Percentiles rank a stretch among this genome's conserved stretches.
phyloP scores from a whole-genome alignment of 345 rosid species.

The Linum lewisii region DNA sequence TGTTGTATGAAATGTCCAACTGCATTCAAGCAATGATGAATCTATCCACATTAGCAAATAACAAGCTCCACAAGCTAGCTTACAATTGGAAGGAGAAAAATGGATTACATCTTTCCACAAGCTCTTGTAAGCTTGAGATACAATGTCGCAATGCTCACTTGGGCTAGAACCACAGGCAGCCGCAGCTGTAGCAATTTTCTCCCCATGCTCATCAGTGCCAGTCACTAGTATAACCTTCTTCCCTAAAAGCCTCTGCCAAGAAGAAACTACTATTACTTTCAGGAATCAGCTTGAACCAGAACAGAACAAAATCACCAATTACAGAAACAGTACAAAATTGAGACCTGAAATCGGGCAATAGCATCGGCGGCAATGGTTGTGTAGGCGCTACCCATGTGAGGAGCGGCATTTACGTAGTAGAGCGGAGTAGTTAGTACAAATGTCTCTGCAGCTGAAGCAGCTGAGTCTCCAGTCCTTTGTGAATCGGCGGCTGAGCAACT shows the following conservation, averaged over 20 bases:
- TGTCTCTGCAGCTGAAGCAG: slow-evolving; percentile 21
- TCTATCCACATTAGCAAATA: slow-evolving; percentile 4
- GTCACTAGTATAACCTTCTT: slow-evolving; percentile 77
- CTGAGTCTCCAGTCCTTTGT: slow-evolving; percentile 7
- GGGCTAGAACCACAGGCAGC: slow-evolving; percentile 58
- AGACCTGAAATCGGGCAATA: slow-evolving; percentile 88
- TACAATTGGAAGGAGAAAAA: slow-evolving; percentile 2
- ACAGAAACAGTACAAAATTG: neutral
- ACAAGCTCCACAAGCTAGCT: slow-evolving; percentile 2
- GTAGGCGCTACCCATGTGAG: slow-evolving; percentile 99
- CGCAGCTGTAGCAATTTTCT: slow-evolving; percentile 85
- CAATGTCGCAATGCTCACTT: slow-evolving; percentile 67
- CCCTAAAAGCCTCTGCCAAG: slow-evolving; percentile 71
- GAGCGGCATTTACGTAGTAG: slow-evolving; percentile 98
- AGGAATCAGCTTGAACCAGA: neutral
- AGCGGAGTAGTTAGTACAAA: slow-evolving; percentile 91
- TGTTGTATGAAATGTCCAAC: slow-evolving; percentile 73
- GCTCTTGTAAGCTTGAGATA: slow-evolving; percentile 62
- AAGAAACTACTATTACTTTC: slow-evolving; percentile 7
- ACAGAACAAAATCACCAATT: neutral
- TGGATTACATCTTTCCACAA: slow-evolving; percentile 71
- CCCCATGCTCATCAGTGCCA: slow-evolving; percentile 94
- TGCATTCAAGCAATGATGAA: slow-evolving; percentile 18
- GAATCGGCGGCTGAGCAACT: slow-evolving; percentile 17
- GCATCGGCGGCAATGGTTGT: slow-evolving; percentile 96